A percentile compares a stretch with the other conserved stretches of the same genome.
phyloP scores from a whole-genome alignment of 1,284 basidiomycete genomes.

The Pseudozyma pruni region DNA sequence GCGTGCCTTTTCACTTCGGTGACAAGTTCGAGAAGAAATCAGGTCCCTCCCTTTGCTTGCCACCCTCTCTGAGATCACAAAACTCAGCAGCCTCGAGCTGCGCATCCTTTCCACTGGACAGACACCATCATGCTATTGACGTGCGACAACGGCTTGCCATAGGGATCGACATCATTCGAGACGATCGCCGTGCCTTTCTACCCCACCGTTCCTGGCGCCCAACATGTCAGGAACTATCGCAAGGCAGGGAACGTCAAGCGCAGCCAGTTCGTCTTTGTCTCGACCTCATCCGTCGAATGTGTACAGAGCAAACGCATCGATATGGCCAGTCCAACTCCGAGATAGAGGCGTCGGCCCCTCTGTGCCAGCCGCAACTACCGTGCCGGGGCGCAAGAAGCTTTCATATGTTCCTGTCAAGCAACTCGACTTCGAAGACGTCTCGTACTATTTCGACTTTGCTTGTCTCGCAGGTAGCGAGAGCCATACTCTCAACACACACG shows the following conservation, averaged over 20 bases:
- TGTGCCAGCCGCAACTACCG: background rate
- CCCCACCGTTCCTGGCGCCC: background rate
- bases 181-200: background rate
- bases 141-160: too few species aligned
- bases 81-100: too few species aligned
- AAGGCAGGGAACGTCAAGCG: background rate
- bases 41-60: too few species aligned
- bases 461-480: conserved; percentile 3
- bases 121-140: too few species aligned
- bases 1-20: too few species aligned
- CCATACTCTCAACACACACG: background rate
- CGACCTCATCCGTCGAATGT: background rate
- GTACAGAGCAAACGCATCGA: conserved; percentile 17
- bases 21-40: too few species aligned
- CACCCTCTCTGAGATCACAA: too few species aligned
- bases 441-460: conserved; percentile 31
- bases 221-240: background rate
- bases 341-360: conserved; percentile 6
- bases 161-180: too few species aligned
- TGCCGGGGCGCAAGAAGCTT: background rate
- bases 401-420: conserved; percentile 13
- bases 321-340: conserved; percentile 35
- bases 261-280: background rate
- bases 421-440: conserved; percentile 46
- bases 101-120: too few species aligned